Evolutionary conservation across 495 filamentous ascomycete genomes (phyloP).

Genomic region (Lophium mytilinum): DNA sequence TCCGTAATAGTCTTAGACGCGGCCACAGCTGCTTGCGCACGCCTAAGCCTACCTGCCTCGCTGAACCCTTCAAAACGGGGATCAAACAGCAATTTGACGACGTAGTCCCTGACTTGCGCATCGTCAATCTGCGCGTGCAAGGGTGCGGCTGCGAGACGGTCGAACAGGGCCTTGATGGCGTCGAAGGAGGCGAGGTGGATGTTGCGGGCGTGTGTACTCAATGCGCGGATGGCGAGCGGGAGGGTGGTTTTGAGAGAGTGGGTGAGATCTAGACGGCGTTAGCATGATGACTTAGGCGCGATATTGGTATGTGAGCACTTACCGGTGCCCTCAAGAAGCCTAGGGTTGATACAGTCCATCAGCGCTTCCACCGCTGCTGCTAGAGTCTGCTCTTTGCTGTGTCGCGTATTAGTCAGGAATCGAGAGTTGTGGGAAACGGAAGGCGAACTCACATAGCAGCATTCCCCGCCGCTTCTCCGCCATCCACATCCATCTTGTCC

Average conservation of each 20-base stretch:
- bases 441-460: conserved; percentile 12
- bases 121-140: background rate
- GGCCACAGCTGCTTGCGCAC: conserved; percentile 18
- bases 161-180: conserved; percentile 16
- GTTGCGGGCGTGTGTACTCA: conserved; percentile 8
- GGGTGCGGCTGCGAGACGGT: background rate
- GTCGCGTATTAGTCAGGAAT: conserved; percentile 4
- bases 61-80: conserved; percentile 18
- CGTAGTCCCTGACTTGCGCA: background rate
- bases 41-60: conserved; percentile 24
- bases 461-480: conserved; percentile 19
- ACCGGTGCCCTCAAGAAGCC: background rate
- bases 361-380: conserved; percentile 6
- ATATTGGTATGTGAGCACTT: conserved; percentile 2
- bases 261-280: conserved; percentile 5
- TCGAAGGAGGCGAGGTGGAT: conserved; percentile 21
- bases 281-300: background rate
- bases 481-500: conserved; percentile 58
- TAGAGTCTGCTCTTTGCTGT: conserved; percentile 25
- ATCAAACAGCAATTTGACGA: conserved; percentile 22
- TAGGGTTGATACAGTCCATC: background rate
- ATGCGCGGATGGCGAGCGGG: conserved; percentile 7
- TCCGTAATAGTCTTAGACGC: conserved; percentile 8
- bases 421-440: too few species aligned
- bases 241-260: conserved; percentile 3